phyloP scores from a whole-genome alignment of 345 rosid species.

The Microcos paniculata region DNA sequence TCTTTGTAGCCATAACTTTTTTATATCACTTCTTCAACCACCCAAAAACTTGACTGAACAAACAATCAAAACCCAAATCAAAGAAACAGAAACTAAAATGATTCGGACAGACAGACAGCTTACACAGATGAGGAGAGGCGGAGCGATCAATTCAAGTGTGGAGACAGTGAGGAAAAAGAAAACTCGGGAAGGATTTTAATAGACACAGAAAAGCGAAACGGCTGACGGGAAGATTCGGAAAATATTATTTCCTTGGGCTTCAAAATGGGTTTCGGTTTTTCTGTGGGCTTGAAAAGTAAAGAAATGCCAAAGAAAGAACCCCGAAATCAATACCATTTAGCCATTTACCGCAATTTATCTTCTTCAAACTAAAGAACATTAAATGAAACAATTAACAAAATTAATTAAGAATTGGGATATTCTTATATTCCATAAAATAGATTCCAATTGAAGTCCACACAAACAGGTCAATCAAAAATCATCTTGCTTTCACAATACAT shows the following conservation, averaged over 20 bases:
- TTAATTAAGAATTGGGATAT: no score
- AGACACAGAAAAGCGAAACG: background rate
- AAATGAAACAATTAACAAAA: no score
- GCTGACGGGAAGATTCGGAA: background rate
- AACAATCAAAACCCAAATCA: background rate
- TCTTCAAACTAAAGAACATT: no score
- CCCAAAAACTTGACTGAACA: background rate
- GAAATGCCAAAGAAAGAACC: no score
- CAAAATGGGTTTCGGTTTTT: background rate
- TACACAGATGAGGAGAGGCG: background rate
- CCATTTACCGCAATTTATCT: no score
- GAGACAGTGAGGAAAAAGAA: no score
- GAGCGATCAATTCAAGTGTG: background rate
- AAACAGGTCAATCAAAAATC: no score
- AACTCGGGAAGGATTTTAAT: background rate
- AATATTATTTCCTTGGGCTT: background rate
- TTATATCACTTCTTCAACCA: background rate
- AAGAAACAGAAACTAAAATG: background rate
- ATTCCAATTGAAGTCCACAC: no score
- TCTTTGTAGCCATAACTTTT: constrained; percentile 44
- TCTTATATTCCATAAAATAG: no score
- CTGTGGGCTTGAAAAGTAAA: background rate
- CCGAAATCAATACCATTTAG: no score
- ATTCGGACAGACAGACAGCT: background rate
- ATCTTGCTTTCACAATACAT: no score